These are phyloP conservation scores for Leishmania arabica DNA, from an alignment of 208 protist species.

Conservation along the genomic window DNA sequence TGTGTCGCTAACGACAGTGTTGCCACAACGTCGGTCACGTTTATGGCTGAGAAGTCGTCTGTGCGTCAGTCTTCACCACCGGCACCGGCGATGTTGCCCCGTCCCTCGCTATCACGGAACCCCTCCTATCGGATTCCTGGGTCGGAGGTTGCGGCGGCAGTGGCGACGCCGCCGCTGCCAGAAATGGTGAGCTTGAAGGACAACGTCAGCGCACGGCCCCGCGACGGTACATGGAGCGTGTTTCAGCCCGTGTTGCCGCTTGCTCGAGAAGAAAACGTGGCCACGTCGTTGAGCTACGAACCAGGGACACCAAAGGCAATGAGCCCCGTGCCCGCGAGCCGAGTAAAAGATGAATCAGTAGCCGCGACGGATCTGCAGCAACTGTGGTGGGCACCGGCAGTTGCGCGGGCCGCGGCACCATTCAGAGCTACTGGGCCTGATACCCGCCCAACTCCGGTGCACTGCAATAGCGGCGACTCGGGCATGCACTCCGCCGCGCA, in stretches of 20 bases:
- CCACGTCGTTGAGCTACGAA: constrained; percentile 5
- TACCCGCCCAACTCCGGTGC: background rate
- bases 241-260: constrained; percentile 5
- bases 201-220: background rate
- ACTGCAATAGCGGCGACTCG: background rate
- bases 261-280: background rate
- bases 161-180: background rate
- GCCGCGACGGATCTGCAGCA: background rate
- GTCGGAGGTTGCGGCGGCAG: background rate
- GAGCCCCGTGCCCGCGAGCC: background rate
- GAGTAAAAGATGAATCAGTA: background rate
- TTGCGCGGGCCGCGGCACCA: background rate
- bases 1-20: background rate
- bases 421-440: background rate
- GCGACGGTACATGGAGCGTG: background rate
- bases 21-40: background rate
- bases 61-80: background rate
- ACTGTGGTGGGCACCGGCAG: background rate
- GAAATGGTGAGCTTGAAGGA: background rate
- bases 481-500: background rate
- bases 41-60: background rate
- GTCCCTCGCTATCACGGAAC: background rate
- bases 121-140: background rate
- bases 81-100: background rate
- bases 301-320: background rate